phyloP scores from a whole-genome alignment of 768 basidiomycete species.

The Mycena metata region DNA sequence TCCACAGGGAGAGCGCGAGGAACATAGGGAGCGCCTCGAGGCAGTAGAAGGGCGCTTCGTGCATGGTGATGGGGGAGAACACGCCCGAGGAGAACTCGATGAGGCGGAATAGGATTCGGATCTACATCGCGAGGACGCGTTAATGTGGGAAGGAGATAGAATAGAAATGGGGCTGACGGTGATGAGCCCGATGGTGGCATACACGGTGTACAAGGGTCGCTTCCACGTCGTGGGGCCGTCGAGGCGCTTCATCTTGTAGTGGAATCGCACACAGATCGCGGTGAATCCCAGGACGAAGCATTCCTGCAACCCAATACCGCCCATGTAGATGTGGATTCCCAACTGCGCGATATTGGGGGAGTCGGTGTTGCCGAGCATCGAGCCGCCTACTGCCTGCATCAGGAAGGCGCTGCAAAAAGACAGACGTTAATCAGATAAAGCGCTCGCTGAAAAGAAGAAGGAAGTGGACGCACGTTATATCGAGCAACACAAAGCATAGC shows the following conservation, averaged over 20 bases:
- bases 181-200: conserved; percentile 38
- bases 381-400: conserved; percentile 40
- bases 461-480: conserved; percentile 35
- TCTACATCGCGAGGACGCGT: no score
- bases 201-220: conserved; percentile 35
- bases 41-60: conserved; percentile 37
- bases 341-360: conserved; percentile 4
- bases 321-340: conserved; percentile 43
- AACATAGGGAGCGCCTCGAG: conserved; percentile 45
- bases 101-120: conserved; percentile 34
- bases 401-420: conserved; percentile 33
- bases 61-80: conserved; percentile 32
- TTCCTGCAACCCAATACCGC: conserved; percentile 42
- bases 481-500: conserved; percentile 37
- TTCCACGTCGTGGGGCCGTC: conserved; percentile 34
- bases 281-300: conserved; percentile 42
- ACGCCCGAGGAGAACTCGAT: conserved; percentile 33
- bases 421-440: not conserved
- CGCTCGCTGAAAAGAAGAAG: no score
- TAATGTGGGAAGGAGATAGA: no score
- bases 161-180: no score
- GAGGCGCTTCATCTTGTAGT: conserved; percentile 30
- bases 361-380: conserved; percentile 22
- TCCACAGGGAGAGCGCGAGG: conserved; percentile 34
- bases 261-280: conserved; percentile 35